phyloP scores from a whole-genome alignment of 2,329 filamentous ascomycete species.

The Escovopsis sp. region DNA sequence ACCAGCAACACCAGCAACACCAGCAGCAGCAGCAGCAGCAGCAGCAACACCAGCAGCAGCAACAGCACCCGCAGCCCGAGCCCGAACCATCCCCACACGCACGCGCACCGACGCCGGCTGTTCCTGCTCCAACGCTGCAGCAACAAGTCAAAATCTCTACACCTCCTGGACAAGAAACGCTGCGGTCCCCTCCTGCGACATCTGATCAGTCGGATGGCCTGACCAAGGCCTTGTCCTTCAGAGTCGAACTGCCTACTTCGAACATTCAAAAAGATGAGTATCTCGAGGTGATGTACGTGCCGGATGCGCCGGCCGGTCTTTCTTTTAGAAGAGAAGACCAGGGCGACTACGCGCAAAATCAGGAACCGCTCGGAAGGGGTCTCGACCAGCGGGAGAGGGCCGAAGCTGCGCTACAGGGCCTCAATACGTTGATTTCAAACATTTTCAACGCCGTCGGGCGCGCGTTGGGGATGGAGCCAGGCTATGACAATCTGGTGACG shows the following conservation, averaged over 20 bases:
- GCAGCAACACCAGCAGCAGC: slow-evolving; percentile 5
- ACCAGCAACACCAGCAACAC: slow-evolving; percentile 1
- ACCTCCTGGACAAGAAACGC: slow-evolving; percentile 1
- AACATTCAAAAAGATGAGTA: slow-evolving; percentile 39
- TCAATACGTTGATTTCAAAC: slow-evolving; percentile 54
- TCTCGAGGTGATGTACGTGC: slow-evolving; percentile 28
- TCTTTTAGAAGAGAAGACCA: slow-evolving; percentile 32
- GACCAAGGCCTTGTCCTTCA: slow-evolving; percentile 18
- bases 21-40: slow-evolving; percentile 4
- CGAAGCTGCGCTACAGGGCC: slow-evolving; percentile 53
- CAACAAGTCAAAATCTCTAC: slow-evolving; percentile 1
- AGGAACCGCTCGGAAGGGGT: slow-evolving; percentile 39
- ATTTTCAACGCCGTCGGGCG: slow-evolving; percentile 68
- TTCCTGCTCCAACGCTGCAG: too few species aligned
- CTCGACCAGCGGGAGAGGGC: slow-evolving; percentile 72
- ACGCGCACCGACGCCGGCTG: too few species aligned
- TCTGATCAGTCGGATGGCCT: slow-evolving; percentile 3
- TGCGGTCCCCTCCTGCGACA: slow-evolving; percentile 4
- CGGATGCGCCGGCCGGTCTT: slow-evolving; percentile 30
- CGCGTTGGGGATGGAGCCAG: slow-evolving; percentile 38
- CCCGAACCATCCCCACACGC: too few species aligned
- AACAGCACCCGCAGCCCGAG: slow-evolving; percentile 1
- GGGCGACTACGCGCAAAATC: slow-evolving; percentile 33
- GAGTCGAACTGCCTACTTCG: slow-evolving; percentile 30
- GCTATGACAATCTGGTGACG: slow-evolving; percentile 38